Evolutionary conservation across 106 monocot genomes (phyloP), one percentile per base, ranked within the genome.

Genomic region (Amphibolis antarctica): DNA sequence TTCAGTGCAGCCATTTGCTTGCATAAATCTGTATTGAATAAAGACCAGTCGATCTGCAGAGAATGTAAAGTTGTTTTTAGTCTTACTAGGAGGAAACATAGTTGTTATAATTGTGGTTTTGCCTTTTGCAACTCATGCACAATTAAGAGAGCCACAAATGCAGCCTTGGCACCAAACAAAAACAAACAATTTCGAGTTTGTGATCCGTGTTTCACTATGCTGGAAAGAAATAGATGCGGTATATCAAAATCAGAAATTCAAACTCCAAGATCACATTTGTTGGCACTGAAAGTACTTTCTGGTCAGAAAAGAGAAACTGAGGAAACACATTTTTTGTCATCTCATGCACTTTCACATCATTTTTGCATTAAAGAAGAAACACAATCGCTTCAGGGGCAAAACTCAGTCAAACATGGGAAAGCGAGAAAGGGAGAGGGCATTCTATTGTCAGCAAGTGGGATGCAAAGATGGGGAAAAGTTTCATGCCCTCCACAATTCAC

Each of bases 51-150:
- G 1, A 25, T 81, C 17, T 93, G 93, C 67, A 81, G 48, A n/a
- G 72, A 77, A 15, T 93, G 93, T 54, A 68, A 66, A 63, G 46
- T 71, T 49, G 45, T 55, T 26, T 93, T 93, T 71, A 77, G 93
- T n/a, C 81, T 93, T 55, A 83, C 86, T 12, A 74, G 78, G 44
- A 93, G 83, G 75, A 86, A 73, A 27, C 93, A 93, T 63, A 77
- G 81, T 48, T 93, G 93, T 74, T 93, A 86, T 53, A 79, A 83
- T 52, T 93, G 93, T 71, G 77, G 83, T 12, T 74, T 28, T 49
- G 60, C 71, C 22, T 83, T 83, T 58, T 93, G 93, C 62, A 76
- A 81, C 79, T 78, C 85, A 10, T 93, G 93, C 57, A 89, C 82
- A 21, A 76, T 77, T 44, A 86, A 77, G 6, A 93, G 81, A 62